phyloP scores from a whole-genome alignment of 2,329 filamentous ascomycete species.

The Colletotrichum tropicale region DNA sequence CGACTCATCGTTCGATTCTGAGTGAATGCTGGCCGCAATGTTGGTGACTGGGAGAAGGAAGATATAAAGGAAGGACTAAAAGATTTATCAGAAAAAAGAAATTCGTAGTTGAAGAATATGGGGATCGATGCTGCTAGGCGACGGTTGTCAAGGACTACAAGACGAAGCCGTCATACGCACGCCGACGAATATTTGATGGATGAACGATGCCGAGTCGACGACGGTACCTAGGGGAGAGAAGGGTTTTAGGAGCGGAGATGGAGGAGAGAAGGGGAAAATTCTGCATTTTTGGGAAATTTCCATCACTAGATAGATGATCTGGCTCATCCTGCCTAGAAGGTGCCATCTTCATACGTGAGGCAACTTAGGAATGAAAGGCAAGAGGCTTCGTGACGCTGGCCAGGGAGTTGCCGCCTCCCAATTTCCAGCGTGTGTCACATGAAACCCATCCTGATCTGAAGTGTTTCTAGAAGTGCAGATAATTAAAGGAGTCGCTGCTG shows the following conservation, averaged over 20 bases:
- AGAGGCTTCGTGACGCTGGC: neutral
- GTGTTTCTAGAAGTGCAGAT: neutral
- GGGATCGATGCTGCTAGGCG: neutral
- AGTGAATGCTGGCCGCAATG: too few relatives aligned
- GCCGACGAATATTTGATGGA: neutral
- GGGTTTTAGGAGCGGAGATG: neutral
- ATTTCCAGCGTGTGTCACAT: neutral
- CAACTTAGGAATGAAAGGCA: rapidly evolving
- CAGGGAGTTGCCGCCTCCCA: neutral
- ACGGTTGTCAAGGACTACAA: neutral
- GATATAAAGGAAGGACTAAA: neutral
- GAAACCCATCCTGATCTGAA: neutral
- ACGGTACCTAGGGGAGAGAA: neutral
- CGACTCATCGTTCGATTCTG: neutral
- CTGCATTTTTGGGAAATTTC: neutral
- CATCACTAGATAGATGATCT: neutral
- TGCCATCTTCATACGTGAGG: neutral
- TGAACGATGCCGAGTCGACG: neutral
- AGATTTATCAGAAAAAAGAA: neutral
- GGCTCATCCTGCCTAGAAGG: neutral
- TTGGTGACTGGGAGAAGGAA: neutral
- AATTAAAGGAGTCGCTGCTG: neutral
- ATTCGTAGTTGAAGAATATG: neutral
- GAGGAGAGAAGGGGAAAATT: neutral
- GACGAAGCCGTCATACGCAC: neutral